A percentile compares a stretch with the other conserved stretches of the same genome.
These are phyloP conservation scores for Nemania sp. DNA, from an alignment of 2,329 filamentous ascomycete species.

Conservation along the genomic window DNA sequence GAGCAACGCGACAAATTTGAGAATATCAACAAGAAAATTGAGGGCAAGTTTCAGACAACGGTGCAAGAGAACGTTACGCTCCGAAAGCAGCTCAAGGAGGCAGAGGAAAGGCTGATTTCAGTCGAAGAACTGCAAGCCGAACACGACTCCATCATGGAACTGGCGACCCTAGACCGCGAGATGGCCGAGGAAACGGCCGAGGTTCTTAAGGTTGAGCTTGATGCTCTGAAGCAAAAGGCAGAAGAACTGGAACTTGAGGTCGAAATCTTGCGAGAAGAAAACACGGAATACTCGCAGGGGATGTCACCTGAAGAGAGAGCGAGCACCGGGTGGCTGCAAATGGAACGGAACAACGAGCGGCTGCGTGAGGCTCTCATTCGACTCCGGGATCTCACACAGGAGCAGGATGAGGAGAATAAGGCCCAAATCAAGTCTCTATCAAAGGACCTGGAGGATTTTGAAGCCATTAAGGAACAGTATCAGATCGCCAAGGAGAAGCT, in stretches of 20 bases:
- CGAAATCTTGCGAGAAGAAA: conserved; percentile 86
- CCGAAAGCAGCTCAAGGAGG: conserved; percentile 77
- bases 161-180: conserved; percentile 87
- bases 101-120: conserved; percentile 68
- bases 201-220: conserved; percentile 77
- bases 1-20: conserved; percentile 79
- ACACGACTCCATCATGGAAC: conserved; percentile 82
- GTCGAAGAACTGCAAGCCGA: conserved; percentile 79
- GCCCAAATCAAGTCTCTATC: conserved; percentile 76
- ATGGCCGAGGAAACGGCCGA: conserved; percentile 96
- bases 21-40: conserved; percentile 84
- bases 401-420: conserved; percentile 79
- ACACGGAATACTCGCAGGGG: conserved; percentile 78
- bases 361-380: conserved; percentile 83
- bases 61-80: conserved; percentile 79
- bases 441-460: conserved; percentile 71
- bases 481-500: conserved; percentile 74
- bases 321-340: conserved; percentile 85
- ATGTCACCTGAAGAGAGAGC: conserved; percentile 88
- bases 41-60: conserved; percentile 84
- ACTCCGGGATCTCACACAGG: conserved; percentile 83
- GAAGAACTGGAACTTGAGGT: conserved; percentile 89
- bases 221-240: conserved; percentile 72
- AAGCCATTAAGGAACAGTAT: conserved; percentile 69
- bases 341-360: conserved; percentile 88